Conservation (phyloP, 148 eudicot genomes). For the Fagopyrum esculentum region DNA sequence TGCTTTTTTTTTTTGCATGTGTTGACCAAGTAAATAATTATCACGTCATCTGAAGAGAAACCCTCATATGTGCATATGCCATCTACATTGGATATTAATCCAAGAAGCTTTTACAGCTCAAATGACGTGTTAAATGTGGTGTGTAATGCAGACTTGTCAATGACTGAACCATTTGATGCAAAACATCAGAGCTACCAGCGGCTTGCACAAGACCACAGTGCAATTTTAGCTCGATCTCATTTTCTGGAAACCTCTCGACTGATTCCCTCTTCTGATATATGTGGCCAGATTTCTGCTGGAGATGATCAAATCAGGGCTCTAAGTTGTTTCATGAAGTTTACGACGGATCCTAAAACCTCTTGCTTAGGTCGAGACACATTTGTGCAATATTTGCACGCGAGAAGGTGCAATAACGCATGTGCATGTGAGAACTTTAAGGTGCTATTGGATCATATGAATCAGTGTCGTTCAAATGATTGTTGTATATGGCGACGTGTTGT, state of each 20-base stretch:
- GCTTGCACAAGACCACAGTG: not conserved
- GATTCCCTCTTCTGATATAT: constrained; percentile 9
- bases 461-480: constrained; percentile 37
- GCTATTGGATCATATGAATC: constrained; percentile 39
- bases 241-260: not conserved
- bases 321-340: constrained; percentile 27
- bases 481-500: constrained; percentile 37
- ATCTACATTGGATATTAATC: constrained; percentile 6
- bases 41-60: constrained; percentile 12
- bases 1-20: not conserved
- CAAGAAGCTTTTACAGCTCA: not conserved
- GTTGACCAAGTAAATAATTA: not conserved
- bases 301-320: constrained; percentile 26
- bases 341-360: constrained; percentile 10
- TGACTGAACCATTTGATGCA: constrained; percentile 11
- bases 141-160: not conserved
- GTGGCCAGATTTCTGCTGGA: constrained; percentile 8
- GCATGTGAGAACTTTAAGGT: constrained; percentile 26
- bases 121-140: not conserved
- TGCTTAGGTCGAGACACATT: constrained; percentile 27
- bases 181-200: not conserved
- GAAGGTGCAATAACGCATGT: constrained; percentile 34
- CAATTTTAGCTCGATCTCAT: not conserved
- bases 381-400: constrained; percentile 36
- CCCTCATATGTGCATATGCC: constrained; percentile 15